phyloP scores from a whole-genome alignment of 108 stramenopile genomes.

The Cyclotella baltica region DNA sequence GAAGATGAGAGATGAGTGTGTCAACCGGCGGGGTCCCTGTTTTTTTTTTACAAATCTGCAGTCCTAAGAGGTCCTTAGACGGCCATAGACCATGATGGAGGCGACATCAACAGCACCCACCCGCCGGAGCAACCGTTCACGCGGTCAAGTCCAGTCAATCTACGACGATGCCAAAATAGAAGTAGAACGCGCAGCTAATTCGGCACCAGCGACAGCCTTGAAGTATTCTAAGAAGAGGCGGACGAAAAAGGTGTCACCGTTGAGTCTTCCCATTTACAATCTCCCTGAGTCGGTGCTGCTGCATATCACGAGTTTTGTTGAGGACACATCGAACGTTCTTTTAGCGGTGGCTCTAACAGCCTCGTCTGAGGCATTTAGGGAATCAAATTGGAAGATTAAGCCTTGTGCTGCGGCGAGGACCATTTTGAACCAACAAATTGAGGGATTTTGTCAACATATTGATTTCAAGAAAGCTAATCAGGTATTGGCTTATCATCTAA shows the following conservation, averaged over 20 bases:
- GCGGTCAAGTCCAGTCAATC: no score
- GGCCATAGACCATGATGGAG: no score
- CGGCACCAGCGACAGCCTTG: not conserved
- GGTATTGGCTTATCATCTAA: not conserved
- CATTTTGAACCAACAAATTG: no score
- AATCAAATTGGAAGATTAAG: not conserved
- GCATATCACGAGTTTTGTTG: not conserved
- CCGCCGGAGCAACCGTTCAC: no score
- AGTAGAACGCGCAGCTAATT: not conserved
- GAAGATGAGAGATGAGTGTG: no score
- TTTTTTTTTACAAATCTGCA: no score
- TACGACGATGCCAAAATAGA: not conserved
- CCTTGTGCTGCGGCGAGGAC: not conserved
- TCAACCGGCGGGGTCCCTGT: no score
- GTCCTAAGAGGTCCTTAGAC: no score
- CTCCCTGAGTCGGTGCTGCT: constrained; percentile 5
- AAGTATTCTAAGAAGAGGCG: not conserved
- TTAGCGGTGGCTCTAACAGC: constrained; percentile 1
- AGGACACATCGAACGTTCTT: not conserved
- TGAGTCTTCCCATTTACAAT: not conserved
- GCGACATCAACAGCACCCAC: no score
- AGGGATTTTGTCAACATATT: not conserved
- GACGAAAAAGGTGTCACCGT: not conserved
- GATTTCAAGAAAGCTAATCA: not conserved
- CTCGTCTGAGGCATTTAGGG: not conserved